Conservation (phyloP, 148 eudicot genomes). For the Arbutus unedo region DNA sequence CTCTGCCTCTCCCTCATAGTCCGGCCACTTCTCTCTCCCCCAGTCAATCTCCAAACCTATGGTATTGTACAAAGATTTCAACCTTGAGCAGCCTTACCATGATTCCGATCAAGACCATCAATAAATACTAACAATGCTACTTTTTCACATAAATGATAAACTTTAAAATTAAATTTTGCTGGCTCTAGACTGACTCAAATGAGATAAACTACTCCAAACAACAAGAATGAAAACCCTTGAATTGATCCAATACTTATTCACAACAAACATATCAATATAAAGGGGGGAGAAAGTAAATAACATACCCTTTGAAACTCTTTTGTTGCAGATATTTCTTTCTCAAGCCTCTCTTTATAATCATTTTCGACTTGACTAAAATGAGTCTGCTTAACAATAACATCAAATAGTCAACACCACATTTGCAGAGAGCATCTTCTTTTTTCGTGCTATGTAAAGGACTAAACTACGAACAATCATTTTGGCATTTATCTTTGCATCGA, state of each 20-base stretch:
- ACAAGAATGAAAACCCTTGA: background rate
- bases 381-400: constrained; percentile 36
- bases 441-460: background rate
- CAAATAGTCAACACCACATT: constrained; percentile 10
- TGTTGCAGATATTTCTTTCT: constrained; percentile 60
- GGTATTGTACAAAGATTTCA: background rate
- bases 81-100: background rate
- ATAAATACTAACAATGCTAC: background rate
- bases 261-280: background rate
- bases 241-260: background rate
- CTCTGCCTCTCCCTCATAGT: background rate
- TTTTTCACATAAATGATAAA: background rate
- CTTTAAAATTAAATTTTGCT: background rate
- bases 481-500: background rate
- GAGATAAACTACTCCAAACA: background rate
- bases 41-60: background rate
- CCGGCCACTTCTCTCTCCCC: background rate
- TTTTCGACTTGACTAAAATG: constrained; percentile 78
- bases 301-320: constrained; percentile 63
- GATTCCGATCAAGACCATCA: background rate
- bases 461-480: background rate
- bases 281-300: background rate
- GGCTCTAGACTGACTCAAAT: background rate
- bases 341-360: constrained; percentile 80
- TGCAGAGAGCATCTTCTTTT: background rate